Conservation (phyloP, 495 filamentous ascomycete genomes). For the Lophium mytilinum region DNA sequence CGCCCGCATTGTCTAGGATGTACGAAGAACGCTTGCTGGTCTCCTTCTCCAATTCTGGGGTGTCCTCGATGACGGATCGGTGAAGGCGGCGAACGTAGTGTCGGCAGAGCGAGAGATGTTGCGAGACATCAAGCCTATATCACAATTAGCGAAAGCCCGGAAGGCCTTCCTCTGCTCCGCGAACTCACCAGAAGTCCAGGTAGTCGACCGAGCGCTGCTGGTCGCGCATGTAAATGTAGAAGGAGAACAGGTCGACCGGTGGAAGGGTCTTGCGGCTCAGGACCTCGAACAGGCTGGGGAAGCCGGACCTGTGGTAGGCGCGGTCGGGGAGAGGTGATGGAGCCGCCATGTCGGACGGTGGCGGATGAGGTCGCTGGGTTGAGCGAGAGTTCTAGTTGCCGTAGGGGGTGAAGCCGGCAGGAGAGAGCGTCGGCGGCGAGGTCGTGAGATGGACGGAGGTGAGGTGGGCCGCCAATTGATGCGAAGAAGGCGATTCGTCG, state of each 20-base stretch:
- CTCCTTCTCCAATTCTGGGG: slow-evolving; percentile 75
- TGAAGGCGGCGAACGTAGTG: slow-evolving; percentile 96
- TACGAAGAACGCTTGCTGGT: slow-evolving; percentile 77
- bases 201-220: slow-evolving; percentile 97
- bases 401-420: too few relatives aligned
- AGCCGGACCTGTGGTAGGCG: slow-evolving; percentile 54
- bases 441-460: neutral
- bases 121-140: slow-evolving; percentile 94
- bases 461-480: neutral
- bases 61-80: slow-evolving; percentile 84
- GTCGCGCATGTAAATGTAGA: slow-evolving; percentile 99
- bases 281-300: slow-evolving; percentile 92
- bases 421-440: too few relatives aligned
- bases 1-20: slow-evolving; percentile 51
- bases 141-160: neutral
- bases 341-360: neutral
- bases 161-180: neutral
- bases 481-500: slow-evolving; percentile 4
- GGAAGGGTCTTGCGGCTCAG: slow-evolving; percentile 82
- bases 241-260: slow-evolving; percentile 93
- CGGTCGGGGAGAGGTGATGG: slow-evolving; percentile 1
- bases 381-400: too few relatives aligned
- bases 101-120: slow-evolving; percentile 96
- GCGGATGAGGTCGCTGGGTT: too few relatives aligned
- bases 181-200: slow-evolving; percentile 87